Evolutionary conservation across 805 yeast genomes (phyloP).

Genomic region (Kodamaea hsintzibuensis): DNA sequence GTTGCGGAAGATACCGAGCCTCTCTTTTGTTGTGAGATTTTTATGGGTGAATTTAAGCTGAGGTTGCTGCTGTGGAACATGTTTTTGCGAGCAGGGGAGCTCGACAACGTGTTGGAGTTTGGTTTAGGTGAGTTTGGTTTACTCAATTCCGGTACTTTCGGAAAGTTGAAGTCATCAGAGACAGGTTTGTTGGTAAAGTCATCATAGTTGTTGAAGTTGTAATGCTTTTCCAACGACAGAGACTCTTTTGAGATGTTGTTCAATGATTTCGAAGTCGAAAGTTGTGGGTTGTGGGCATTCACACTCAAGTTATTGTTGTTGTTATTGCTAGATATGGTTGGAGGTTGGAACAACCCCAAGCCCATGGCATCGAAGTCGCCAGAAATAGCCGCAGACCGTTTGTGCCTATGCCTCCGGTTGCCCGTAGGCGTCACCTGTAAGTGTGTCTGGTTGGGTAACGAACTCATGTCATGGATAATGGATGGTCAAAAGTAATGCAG

Average conservation of each 20-base stretch:
- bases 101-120: slow-evolving; percentile 1
- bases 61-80: slow-evolving; percentile 13
- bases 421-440: slow-evolving; percentile 9
- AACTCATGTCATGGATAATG: slow-evolving; percentile 10
- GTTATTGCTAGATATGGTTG: slow-evolving; percentile 5
- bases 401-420: slow-evolving; percentile 68
- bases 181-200: slow-evolving; percentile 30
- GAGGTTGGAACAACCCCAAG: slow-evolving; percentile 36
- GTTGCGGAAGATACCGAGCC: slow-evolving; percentile 18
- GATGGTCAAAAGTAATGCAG: not conserved
- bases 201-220: slow-evolving; percentile 35
- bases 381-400: slow-evolving; percentile 84
- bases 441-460: slow-evolving; percentile 11
- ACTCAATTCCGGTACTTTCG: slow-evolving; percentile 22
- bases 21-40: slow-evolving; percentile 22
- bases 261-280: slow-evolving; percentile 10
- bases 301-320: no score
- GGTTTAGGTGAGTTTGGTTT: slow-evolving; percentile 8
- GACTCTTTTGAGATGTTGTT: slow-evolving; percentile 8
- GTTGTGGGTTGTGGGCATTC: not conserved
- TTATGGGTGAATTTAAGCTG: slow-evolving; percentile 37
- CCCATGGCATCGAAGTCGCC: slow-evolving; percentile 71
- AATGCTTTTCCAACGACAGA: slow-evolving; percentile 17
- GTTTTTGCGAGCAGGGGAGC: slow-evolving; percentile 9
- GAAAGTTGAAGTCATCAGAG: slow-evolving; percentile 29